phyloP scores from a whole-genome alignment of 2,329 filamentous ascomycete species.

The Colletotrichum lini region DNA sequence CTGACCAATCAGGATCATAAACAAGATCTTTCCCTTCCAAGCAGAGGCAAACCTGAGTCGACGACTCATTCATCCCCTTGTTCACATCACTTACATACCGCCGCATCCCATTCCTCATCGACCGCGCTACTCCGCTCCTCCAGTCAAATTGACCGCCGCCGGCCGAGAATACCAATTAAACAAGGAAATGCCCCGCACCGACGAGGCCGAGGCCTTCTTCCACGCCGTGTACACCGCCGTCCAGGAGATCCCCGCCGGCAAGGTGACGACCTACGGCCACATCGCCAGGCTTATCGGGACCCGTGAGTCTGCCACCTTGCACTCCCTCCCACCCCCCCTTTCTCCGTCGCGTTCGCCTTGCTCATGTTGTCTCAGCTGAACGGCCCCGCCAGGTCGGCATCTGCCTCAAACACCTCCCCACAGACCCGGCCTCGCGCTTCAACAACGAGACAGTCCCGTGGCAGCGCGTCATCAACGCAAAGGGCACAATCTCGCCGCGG shows the following conservation, averaged over 20 bases:
- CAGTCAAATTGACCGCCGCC: no score
- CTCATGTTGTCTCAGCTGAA: constrained; percentile 66
- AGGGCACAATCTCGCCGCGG: constrained; percentile 89
- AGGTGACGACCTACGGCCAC: constrained; percentile 90
- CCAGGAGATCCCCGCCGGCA: constrained; percentile 86
- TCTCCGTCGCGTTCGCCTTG: no score
- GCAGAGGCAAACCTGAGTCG: no score
- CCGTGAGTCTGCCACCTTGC: constrained; percentile 64
- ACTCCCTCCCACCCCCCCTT: background rate
- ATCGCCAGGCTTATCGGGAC: constrained; percentile 81
- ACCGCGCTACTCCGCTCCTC: no score
- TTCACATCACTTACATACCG: no score
- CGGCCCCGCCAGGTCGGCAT: constrained; percentile 88
- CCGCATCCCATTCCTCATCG: no score
- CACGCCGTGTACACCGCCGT: constrained; percentile 85
- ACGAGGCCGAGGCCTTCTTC: constrained; percentile 83
- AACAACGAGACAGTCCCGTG: constrained; percentile 88
- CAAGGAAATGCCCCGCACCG: constrained; percentile 74
- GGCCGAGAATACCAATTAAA: no score
- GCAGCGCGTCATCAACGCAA: constrained; percentile 93
- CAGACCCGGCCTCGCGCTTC: constrained; percentile 67
- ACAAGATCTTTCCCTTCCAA: no score
- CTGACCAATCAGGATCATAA: no score
- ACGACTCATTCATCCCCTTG: no score
- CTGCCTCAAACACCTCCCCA: constrained; percentile 87